phyloP scores from a whole-genome alignment of 2,329 filamentous ascomycete species.

The Onygenales sp. region DNA sequence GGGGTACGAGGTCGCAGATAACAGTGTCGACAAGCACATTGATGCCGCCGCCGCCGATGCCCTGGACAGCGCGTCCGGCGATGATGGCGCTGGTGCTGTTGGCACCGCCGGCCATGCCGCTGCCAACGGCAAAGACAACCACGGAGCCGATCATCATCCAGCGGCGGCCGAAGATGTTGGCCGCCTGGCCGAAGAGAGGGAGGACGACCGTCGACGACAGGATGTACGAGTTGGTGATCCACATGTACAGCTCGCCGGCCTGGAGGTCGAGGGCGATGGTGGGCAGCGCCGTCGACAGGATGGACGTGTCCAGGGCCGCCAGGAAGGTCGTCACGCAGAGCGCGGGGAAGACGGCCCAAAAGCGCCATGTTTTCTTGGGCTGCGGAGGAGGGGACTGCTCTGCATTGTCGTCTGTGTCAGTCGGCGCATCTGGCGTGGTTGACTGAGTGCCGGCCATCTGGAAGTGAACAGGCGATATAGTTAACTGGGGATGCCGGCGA shows the following conservation, averaged over 20 bases:
- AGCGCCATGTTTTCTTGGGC: too few species aligned
- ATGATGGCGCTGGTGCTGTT: slow-evolving; percentile 39
- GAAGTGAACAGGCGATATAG: too few species aligned
- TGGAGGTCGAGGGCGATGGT: slow-evolving; percentile 25
- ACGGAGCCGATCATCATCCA: slow-evolving; percentile 31
- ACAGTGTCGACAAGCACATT: slow-evolving; percentile 38
- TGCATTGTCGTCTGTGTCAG: too few species aligned
- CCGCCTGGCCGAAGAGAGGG: slow-evolving; percentile 42
- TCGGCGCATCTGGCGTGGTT: too few species aligned
- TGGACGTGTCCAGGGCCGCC: slow-evolving; percentile 26
- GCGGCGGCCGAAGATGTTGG: slow-evolving; percentile 43
- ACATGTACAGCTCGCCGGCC: slow-evolving; percentile 21
- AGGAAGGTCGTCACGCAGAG: slow-evolving; percentile 11
- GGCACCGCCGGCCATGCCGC: slow-evolving; percentile 42
- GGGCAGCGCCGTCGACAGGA: slow-evolving; percentile 31
- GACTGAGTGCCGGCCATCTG: too few species aligned
- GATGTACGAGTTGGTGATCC: slow-evolving; percentile 23
- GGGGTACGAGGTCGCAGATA: slow-evolving; percentile 41
- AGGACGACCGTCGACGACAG: slow-evolving; percentile 27
- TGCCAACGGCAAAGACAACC: slow-evolving; percentile 41
- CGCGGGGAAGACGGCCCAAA: too few species aligned
- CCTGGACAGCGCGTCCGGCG: slow-evolving; percentile 44
- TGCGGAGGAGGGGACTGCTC: too few species aligned
- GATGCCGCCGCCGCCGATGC: slow-evolving; percentile 39
- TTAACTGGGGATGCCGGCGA: too few species aligned